Percentiles rank a stretch among this genome's conserved stretches.
Conservation (phyloP, 1,284 basidiomycete genomes). For the Gymnopus androsaceus region DNA sequence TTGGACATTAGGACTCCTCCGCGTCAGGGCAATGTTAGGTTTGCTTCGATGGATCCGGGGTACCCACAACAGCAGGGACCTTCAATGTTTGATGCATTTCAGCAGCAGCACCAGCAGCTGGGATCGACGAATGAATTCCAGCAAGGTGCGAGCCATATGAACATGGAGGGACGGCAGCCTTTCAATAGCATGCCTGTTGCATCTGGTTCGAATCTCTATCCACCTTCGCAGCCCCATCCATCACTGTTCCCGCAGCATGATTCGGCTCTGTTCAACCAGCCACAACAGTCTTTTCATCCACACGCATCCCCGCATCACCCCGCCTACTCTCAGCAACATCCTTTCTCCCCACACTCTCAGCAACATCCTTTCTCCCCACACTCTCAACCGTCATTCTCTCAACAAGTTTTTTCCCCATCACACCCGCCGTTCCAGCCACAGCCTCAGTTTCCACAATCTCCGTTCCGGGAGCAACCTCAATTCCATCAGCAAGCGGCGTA, state of each 20-base stretch:
- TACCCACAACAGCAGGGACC: not conserved
- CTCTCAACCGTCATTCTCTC: constrained; percentile 4
- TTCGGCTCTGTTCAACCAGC: not conserved
- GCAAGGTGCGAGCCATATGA: too few relatives aligned
- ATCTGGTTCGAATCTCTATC: not conserved
- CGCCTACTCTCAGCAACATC: not conserved
- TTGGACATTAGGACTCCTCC: constrained; percentile 41
- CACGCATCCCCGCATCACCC: not conserved
- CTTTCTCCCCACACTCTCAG: not conserved
- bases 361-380: not conserved
- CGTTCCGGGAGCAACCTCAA: not conserved
- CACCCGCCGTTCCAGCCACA: not conserved
- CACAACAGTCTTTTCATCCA: not conserved
- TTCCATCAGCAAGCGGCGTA: not conserved
- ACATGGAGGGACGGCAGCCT: not conserved
- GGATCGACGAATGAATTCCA: not conserved
- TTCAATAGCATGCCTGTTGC: too few relatives aligned
- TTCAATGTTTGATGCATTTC: not conserved
- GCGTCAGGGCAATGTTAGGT: constrained; percentile 17
- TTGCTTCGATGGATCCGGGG: constrained; percentile 1
- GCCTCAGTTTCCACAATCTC: not conserved
- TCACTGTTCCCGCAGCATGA: not conserved
- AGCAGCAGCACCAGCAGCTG: not conserved
- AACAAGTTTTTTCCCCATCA: not conserved
- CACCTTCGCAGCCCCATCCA: not conserved